Evolutionary conservation across 176 grass and related monocot species (phyloP).

Genomic region (Triticum monococcum): DNA sequence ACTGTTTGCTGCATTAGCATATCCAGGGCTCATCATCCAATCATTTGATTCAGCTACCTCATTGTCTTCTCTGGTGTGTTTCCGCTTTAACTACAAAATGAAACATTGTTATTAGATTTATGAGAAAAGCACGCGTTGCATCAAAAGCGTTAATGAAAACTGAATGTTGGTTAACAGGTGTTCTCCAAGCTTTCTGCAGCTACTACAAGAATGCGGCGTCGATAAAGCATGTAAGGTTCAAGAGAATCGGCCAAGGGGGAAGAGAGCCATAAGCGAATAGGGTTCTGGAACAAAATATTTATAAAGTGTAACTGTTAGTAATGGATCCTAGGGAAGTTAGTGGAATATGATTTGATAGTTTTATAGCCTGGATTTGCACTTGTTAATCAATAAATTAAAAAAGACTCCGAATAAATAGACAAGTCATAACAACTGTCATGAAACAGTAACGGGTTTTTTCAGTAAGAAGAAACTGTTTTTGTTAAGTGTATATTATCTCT

Average conservation of each 20-base stretch:
- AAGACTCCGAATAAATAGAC: background rate
- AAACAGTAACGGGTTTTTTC: background rate
- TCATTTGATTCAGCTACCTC: conserved; percentile 55
- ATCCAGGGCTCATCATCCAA: conserved; percentile 60
- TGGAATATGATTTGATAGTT: background rate
- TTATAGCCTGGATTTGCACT: background rate
- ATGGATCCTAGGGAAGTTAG: background rate
- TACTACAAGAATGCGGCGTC: background rate
- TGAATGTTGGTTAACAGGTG: background rate
- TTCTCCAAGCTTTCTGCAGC: background rate
- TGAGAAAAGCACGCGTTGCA: background rate
- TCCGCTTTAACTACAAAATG: conserved; percentile 56
- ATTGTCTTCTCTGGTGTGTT: conserved; percentile 42
- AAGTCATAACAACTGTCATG: background rate
- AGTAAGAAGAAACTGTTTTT: background rate
- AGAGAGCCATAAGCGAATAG: background rate
- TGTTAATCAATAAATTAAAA: background rate
- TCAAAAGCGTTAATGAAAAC: background rate
- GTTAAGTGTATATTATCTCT: background rate
- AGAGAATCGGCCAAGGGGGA: background rate
- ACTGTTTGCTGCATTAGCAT: conserved; percentile 37
- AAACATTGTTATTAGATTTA: conserved; percentile 8
- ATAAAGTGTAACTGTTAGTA: background rate
- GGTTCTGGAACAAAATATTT: background rate
- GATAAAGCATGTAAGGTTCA: background rate